These are phyloP conservation scores for Avicennia marina DNA, from an alignment of 257 asterid species.

Conservation along the genomic window DNA sequence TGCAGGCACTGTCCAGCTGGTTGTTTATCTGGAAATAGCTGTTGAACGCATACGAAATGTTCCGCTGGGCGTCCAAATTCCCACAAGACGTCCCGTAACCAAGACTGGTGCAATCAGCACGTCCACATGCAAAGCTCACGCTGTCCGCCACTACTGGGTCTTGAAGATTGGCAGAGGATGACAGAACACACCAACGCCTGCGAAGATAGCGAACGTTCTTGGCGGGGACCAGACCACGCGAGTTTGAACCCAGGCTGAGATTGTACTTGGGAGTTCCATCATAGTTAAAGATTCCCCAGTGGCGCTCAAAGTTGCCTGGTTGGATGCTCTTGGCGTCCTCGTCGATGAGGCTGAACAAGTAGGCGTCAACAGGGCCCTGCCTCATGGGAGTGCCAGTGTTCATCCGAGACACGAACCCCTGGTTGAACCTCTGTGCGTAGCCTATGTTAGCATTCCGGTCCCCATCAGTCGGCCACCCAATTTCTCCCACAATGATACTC, in stretches of 20 bases:
- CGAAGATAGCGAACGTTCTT: slow-evolving; percentile 35
- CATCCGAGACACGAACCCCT: slow-evolving; percentile 56
- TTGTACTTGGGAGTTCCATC: slow-evolving; percentile 71
- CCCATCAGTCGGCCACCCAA: slow-evolving; percentile 88
- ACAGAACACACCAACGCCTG: slow-evolving; percentile 58
- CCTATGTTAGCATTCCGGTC: slow-evolving; percentile 39
- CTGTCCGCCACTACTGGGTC: slow-evolving; percentile 50
- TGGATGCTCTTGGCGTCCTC: slow-evolving; percentile 77
- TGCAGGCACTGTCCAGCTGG: slow-evolving; percentile 58
- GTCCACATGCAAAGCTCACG: slow-evolving; percentile 55
- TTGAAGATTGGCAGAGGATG: slow-evolving; percentile 40
- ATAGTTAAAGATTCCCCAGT: slow-evolving; percentile 72
- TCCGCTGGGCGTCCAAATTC: slow-evolving; percentile 38
- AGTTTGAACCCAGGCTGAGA: slow-evolving; percentile 40
- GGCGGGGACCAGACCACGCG: slow-evolving; percentile 39
- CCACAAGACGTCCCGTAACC: slow-evolving; percentile 58
- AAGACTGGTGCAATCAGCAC: slow-evolving; percentile 67
- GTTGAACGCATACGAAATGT: slow-evolving; percentile 62
- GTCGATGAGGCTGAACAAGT: slow-evolving; percentile 62
- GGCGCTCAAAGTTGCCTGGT: slow-evolving; percentile 77
- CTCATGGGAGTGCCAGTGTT: slow-evolving; percentile 66
- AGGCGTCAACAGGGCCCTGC: slow-evolving; percentile 63
- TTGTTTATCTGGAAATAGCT: slow-evolving; percentile 58
- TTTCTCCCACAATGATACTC: slow-evolving; percentile 59
- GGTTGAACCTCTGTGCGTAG: slow-evolving; percentile 64